Conservation (phyloP, 768 basidiomycete genomes). For the Saitozyma sp. region DNA sequence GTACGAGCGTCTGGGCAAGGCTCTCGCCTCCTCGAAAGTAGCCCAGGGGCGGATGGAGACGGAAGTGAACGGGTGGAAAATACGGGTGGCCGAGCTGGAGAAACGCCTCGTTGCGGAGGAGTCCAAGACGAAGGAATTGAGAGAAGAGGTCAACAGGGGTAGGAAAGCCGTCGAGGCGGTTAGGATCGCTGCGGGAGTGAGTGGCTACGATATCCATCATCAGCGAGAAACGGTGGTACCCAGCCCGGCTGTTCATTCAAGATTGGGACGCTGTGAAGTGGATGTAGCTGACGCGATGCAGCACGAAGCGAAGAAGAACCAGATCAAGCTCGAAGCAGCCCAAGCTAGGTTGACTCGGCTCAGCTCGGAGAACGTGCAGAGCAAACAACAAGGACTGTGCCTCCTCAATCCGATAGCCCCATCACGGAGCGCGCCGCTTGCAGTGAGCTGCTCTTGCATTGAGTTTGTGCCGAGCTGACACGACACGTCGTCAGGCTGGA, state of each 20-base stretch:
- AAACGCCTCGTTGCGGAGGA: slow-evolving; percentile 23
- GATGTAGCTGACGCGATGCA: slow-evolving; percentile 13
- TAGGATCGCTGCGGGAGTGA: slow-evolving; percentile 37
- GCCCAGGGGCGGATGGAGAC: slow-evolving; percentile 18
- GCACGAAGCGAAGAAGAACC: slow-evolving; percentile 44
- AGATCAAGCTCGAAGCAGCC: slow-evolving; percentile 42
- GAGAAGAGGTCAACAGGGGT: slow-evolving; percentile 35
- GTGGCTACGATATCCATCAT: background rate
- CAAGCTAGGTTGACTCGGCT: slow-evolving; percentile 30
- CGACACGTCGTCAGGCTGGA: slow-evolving; percentile 19
- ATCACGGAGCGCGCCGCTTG: slow-evolving; percentile 16
- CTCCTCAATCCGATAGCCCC: slow-evolving; percentile 37
- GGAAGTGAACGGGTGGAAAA: slow-evolving; percentile 33
- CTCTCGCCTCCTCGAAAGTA: background rate
- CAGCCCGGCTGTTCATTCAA: no score
- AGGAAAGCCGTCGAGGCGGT: slow-evolving; percentile 43
- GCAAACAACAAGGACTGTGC: slow-evolving; percentile 29
- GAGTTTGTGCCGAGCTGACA: background rate
- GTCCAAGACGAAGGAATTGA: slow-evolving; percentile 28
- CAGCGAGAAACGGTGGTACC: no score
- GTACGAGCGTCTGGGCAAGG: slow-evolving; percentile 30
- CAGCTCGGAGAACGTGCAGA: slow-evolving; percentile 17
- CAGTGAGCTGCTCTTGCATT: slow-evolving; percentile 20
- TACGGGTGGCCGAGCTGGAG: slow-evolving; percentile 27
- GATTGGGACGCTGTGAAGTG: background rate